These are phyloP conservation scores for Colletotrichum sp. DNA, from an alignment of 2,329 filamentous ascomycete species.

Conservation along the genomic window DNA sequence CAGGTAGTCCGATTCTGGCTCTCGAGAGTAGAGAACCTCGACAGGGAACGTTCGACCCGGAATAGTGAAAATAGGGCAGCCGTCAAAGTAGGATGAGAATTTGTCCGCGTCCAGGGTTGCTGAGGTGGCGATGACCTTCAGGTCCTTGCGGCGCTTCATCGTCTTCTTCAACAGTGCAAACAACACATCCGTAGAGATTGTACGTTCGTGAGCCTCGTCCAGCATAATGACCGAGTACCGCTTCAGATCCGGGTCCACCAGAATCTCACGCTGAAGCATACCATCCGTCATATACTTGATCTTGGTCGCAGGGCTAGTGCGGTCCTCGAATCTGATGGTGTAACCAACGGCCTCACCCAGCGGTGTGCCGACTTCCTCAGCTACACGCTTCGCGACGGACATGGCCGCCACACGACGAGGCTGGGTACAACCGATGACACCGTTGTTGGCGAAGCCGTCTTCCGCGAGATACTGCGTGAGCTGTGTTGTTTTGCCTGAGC, in stretches of 20 bases:
- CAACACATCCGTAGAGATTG: slow-evolving; percentile 92
- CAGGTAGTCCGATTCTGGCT: slow-evolving; percentile 94
- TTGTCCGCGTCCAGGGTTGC: slow-evolving; percentile 97
- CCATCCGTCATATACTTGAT: slow-evolving; percentile 99
- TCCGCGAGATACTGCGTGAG: slow-evolving; percentile 95
- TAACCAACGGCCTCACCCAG: slow-evolving; percentile 95
- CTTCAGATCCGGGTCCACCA: slow-evolving; percentile 87
- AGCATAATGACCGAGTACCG: slow-evolving; percentile 97
- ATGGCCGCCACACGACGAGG: slow-evolving; percentile 96
- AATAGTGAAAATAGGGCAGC: slow-evolving; percentile 95
- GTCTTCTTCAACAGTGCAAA: slow-evolving; percentile 96
- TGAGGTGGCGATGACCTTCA: slow-evolving; percentile 96
- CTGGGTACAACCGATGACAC: slow-evolving; percentile 95
- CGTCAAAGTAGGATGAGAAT: slow-evolving; percentile 95
- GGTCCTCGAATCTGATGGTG: slow-evolving; percentile 96
- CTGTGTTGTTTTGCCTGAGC: slow-evolving; percentile 96
- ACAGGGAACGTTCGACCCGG: slow-evolving; percentile 95
- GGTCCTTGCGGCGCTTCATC: slow-evolving; percentile 79
- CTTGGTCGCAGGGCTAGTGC: slow-evolving; percentile 82
- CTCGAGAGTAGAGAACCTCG: slow-evolving; percentile 92
- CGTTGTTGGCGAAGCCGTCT: slow-evolving; percentile 83
- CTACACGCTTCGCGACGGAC: slow-evolving; percentile 95
- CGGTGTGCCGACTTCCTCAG: slow-evolving; percentile 91
- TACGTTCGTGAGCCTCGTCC: slow-evolving; percentile 97
- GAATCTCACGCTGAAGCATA: slow-evolving; percentile 94